phyloP scores from a whole-genome alignment of 371 early-diverging fungal species.

The Chytridium lagenaria region DNA sequence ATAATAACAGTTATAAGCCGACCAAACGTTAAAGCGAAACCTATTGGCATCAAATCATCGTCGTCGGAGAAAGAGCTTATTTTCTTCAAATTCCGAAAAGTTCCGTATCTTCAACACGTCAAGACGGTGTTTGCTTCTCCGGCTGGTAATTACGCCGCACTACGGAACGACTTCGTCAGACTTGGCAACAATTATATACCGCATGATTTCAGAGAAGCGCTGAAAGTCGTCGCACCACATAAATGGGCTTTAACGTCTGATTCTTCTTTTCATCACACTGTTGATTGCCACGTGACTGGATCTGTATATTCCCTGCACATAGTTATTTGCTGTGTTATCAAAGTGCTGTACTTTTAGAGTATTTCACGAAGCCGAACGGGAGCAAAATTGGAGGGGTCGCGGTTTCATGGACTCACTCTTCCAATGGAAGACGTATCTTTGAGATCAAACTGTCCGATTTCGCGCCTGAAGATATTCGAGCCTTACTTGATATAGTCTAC shows the following conservation, averaged over 20 bases:
- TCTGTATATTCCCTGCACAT: neutral
- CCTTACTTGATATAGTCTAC: neutral
- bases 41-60: no score
- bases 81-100: slow-evolving; percentile 45
- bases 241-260: neutral
- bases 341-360: no score
- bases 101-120: slow-evolving; percentile 48
- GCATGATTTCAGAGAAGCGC: neutral
- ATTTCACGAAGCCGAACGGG: no score
- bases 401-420: neutral
- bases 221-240: neutral
- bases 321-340: no score
- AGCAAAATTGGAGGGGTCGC: no score
- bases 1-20: slow-evolving; percentile 22
- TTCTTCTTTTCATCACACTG: neutral
- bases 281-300: neutral
- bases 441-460: neutral
- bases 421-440: neutral
- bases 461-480: neutral
- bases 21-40: slow-evolving; percentile 32
- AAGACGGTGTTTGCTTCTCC: slow-evolving; percentile 37
- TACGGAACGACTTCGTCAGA: slow-evolving; percentile 42
- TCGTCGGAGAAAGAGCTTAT: slow-evolving; percentile 13
- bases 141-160: slow-evolving; percentile 47
- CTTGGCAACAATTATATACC: neutral